Base-by-base conservation (phyloP, 495 filamentous ascomycete genomes). In the Penicillium silybi region DNA sequence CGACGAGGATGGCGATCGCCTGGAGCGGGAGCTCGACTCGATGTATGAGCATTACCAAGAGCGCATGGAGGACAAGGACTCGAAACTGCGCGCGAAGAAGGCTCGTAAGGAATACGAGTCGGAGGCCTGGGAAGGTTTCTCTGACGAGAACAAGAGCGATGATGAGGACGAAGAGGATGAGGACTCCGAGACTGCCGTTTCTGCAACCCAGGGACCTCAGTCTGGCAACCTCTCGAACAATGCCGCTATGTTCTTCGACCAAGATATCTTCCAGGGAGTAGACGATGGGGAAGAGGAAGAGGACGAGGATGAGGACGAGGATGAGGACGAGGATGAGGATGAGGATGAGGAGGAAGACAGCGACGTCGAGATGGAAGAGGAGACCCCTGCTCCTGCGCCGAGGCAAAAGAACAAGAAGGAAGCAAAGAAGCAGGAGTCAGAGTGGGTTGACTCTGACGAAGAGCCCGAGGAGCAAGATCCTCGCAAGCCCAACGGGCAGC, bases 51-150 rank as follows among this genome's bases (percentile, higher is more conserved):
- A 85, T 55, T 99, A 95, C 70, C 84, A 86, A 62, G 88, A 91
- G 59, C 84, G 84, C 16, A 88, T 84, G 70, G 79, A 87, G 43
- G 85, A 88, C 32, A 64, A 76, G 13, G 91, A 96, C 63, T 84
- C 91, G 5, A 97, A 95, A 60, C 85, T 87, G 62, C 83, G 88
- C 26, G 89, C 92, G 9, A 97, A 96, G 75, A 92, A 89, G 64
- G 84, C 87, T 11, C 79, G 93, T 48, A 85, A 88, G 62, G 84
- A 92, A 57, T 84, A 89, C 44, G 83, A 86, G 46, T 90, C 92
- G 58, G 89, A 86, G 0, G 92, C 95, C 59, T 97, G 89, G 85
- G 86, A 91, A 44, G 93, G 95, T 3, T 86, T 98, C 57, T 90
- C 89, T 17, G 90, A 85, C 19, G 56, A 72, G 10, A 83, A 83